Evolutionary conservation across 108 stramenopile genomes (phyloP), one percentile per base, ranked within the genome.

Genomic region (Nitzschia sp.): DNA sequence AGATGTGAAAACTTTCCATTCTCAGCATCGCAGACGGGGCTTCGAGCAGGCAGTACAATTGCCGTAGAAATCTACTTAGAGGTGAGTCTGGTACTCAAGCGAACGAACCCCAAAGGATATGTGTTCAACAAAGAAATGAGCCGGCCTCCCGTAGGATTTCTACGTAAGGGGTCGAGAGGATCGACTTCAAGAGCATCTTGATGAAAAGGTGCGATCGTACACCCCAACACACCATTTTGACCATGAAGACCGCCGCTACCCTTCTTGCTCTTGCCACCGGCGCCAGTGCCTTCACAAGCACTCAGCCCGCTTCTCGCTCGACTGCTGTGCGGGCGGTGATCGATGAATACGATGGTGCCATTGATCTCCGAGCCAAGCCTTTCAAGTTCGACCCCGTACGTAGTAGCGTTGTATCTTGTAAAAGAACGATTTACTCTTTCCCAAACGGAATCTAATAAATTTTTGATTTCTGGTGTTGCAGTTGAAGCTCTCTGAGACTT

Each of bases 341-440:
- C 58, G 76, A 83, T 46, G 64, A 74, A 17, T 38, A 38, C 33
- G 81, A 84, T 46, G 78, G 77, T 54, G 62, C 79, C 54, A 82
- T 79, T 24, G 54, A 80, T 69, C 72, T 85, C 21, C 81, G 84
- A 42, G 82, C 83, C 17, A 79, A 85, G 65, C 76, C 78, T 35
- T 76, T 76, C 47, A 79, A 86, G 68, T 91, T 83, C 57, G 89
- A 93, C 60, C 92, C 92, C 54, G 70, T 77, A 65, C 83, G 88
- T 61, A 18, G 13, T 53, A 17, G n/a, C n/a, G 9, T 46, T 9
- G 17, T 46, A 9, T 9, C 9, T 46, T 46, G 45, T 13, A n/a
- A n/a, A n/a, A n/a, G n/a, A n/a, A n/a, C n/a, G n/a, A n/a, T n/a
- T n/a, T n/a, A n/a, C n/a, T n/a, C n/a, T n/a, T n/a, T n/a, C n/a